Base-by-base conservation (phyloP, 305 asterid genomes). In the Fraxinus angustifolia region DNA sequence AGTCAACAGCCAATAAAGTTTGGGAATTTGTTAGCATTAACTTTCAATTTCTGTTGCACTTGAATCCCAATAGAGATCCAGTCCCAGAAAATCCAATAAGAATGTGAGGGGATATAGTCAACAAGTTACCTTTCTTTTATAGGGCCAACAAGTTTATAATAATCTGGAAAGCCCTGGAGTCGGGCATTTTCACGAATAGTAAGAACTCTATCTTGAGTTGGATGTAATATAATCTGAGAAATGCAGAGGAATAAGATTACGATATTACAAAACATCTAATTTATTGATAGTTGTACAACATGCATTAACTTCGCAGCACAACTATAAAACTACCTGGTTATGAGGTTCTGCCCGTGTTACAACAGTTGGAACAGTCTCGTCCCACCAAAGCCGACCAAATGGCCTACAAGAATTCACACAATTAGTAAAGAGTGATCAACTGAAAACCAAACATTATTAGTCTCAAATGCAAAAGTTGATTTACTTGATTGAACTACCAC, bases 371-470 rank as follows among this genome's bases (percentile, higher is more conserved):
- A 96, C 97, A 6, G 92, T 96, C 76, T 93, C 93, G n/a, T 96
- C 97, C 95, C 95, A 96, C 98, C 99, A 96, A 50, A 96, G 73
- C 4, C 98, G 93, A 3, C 94, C 93, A 88, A 96, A 96, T 4
- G 99, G 98, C 83, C 99, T 93, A 83, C 83, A 89, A 16, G 10
- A 21, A 28, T 58, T 0, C 1, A 58, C 58, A 62, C 73, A 8
- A 12, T 76, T 6, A 81, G 62, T 33, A 11, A 65, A 67, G 3
- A 2, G 21, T 21, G 31, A 2, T 60, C 28, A 45, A 26, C 12
- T 45, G 21, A 26, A 40, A 73, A 10, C 12, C 21, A 23, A 12
- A 23, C 31, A 30, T 17, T 16, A 58, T 0, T 31, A 38, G 60
- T 19, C 4, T 60, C 28, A 60, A 60, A 21, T 6, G 70, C 28